These are phyloP conservation scores for Plantago rigida DNA, from an alignment of 305 asterid genomes.

Conservation along the genomic window DNA sequence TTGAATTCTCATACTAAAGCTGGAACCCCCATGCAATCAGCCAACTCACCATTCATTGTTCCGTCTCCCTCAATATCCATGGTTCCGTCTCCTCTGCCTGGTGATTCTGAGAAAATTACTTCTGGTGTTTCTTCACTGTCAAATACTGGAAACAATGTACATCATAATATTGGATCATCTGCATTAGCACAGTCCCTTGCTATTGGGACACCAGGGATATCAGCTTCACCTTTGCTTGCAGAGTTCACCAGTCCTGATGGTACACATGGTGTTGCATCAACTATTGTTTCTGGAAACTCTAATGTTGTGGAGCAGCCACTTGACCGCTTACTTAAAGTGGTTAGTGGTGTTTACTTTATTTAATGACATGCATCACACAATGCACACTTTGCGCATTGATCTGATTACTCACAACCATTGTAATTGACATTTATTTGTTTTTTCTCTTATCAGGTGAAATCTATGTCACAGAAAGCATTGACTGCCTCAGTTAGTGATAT, in stretches of 20 bases:
- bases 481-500: slow-evolving; percentile 73
- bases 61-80: slow-evolving; percentile 88
- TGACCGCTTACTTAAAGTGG: slow-evolving; percentile 78
- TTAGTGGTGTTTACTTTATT: slow-evolving; percentile 25
- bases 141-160: slow-evolving; percentile 56
- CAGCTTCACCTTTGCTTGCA: slow-evolving; percentile 93
- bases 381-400: neutral
- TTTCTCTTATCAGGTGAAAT: slow-evolving; percentile 56
- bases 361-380: too few species aligned
- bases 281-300: slow-evolving; percentile 52
- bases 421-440: slow-evolving; percentile 20
- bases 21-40: slow-evolving; percentile 83
- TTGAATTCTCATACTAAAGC: slow-evolving; percentile 46
- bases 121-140: slow-evolving; percentile 53
- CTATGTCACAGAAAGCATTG: slow-evolving; percentile 60
- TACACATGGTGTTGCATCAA: slow-evolving; percentile 53
- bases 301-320: slow-evolving; percentile 69
- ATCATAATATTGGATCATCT: slow-evolving; percentile 47
- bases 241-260: slow-evolving; percentile 64
- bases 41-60: slow-evolving; percentile 73
- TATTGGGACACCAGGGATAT: slow-evolving; percentile 95
- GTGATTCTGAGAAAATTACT: slow-evolving; percentile 68
- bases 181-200: slow-evolving; percentile 77
- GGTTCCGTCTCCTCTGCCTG: slow-evolving; percentile 88
- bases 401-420: neutral